These are phyloP conservation scores for Cynanchum wilfordii DNA, from an alignment of 257 asterid genomes.

Conservation along the genomic window DNA sequence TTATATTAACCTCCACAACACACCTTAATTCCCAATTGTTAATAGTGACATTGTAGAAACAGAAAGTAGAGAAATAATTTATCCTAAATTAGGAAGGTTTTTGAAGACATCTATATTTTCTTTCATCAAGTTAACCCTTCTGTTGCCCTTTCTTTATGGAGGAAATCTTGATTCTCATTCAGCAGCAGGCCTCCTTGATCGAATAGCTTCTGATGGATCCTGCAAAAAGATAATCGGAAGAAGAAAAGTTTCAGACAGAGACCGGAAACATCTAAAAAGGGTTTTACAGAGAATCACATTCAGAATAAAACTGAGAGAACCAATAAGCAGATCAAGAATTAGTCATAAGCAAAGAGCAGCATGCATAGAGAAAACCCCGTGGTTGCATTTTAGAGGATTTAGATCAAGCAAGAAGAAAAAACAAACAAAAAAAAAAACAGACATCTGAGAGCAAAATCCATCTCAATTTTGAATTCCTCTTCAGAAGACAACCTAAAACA, in stretches of 20 bases:
- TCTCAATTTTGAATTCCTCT: not conserved
- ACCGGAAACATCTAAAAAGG: not conserved
- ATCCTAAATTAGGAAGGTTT: not conserved
- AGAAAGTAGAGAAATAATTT: not conserved
- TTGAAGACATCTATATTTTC: not conserved
- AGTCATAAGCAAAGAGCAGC: not conserved
- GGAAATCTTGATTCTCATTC: not conserved
- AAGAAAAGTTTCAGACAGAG: not conserved
- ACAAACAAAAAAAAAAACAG: too few species aligned
- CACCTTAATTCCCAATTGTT: not conserved
- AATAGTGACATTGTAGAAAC: not conserved
- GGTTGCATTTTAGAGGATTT: not conserved
- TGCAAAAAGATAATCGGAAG: not conserved
- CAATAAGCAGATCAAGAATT: not conserved
- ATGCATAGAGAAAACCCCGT: not conserved
- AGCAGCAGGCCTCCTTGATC: not conserved
- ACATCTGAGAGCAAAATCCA: not conserved
- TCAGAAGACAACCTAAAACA: not conserved
- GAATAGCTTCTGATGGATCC: not conserved
- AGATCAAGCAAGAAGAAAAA: not conserved
- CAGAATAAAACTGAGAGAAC: not conserved
- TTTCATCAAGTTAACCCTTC: not conserved
- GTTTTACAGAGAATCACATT: not conserved
- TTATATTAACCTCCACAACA: not conserved
- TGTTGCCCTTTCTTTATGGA: not conserved